Base-by-base conservation (phyloP, 352 stramenopile genomes). In the Pilasporangium apinafurcum region DNA sequence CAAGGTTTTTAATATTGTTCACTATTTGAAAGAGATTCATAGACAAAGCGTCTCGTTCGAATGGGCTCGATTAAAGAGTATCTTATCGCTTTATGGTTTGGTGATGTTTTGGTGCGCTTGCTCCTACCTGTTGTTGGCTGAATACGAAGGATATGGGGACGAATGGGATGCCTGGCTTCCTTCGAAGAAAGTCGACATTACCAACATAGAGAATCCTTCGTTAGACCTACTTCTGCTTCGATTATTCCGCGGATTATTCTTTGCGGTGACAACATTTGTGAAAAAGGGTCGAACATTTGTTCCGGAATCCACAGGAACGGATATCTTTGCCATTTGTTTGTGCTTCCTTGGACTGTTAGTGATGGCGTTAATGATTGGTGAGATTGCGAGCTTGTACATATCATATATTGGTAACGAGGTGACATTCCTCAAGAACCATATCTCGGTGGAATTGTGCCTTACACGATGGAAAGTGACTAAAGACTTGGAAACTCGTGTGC, bases 291-390 rank as follows among this genome's bases (percentile, higher is more conserved):
- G 64, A 2, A 75, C 60, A 0, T 71, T 71, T 36, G 54, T 49
- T 6, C 60, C 64, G 0, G 51, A 64, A 27, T 61, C 53, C 0
- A 69, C 59, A 17, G 41, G 20, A 1, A 52, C 70, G 8, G 52
- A 65, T 29, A 50, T 68, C 2, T 85, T 87, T 34, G 66, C 70
- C 10, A 69, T 82, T 38, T n/a, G 58, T 2, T 55, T 78, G 14
- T 83, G 66, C 43, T 84, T 85, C 39, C 28, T 59, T 4, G 67
- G 75, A 0, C 36, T 78, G 1, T 56, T 87, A 13, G 56, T 65
- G 1, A 83, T 82, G 65, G 68, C 66, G 2, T 87, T 85, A 51
- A 78, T 85, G 59, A 85, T 85, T 39, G 69, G 75, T 5, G 71
- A 87, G 30, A 70, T 83, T 27, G 71, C 75, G 2, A 80, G 62